These are phyloP conservation scores for Plasmodium fragile DNA, from an alignment of 169 alveolate genomes.

Conservation along the genomic window DNA sequence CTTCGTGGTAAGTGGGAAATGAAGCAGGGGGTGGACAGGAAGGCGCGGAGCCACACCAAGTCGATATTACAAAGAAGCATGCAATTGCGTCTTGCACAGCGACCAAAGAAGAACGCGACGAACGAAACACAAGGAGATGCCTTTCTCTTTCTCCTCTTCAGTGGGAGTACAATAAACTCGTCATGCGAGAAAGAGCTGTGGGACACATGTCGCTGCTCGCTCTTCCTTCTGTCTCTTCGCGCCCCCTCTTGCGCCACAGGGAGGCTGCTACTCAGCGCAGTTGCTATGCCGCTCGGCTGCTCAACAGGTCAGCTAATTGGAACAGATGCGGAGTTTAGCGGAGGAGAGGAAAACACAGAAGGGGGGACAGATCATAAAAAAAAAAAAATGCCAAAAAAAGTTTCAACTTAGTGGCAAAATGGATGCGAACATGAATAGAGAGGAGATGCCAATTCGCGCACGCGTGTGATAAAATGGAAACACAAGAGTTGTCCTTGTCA, in stretches of 20 bases:
- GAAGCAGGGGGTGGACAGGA: background rate
- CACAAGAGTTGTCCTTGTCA: background rate
- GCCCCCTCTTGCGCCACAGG: background rate
- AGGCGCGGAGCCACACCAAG: background rate
- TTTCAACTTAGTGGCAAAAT: background rate
- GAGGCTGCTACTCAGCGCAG: too few species aligned
- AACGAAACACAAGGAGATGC: background rate
- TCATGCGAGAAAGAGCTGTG: background rate
- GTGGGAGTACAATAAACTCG: background rate
- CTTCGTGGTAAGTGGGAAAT: background rate
- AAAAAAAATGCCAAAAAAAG: background rate
- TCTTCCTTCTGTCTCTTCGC: too few species aligned
- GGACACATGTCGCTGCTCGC: background rate
- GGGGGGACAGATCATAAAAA: background rate
- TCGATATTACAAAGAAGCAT: background rate
- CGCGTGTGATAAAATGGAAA: conserved; percentile 2
- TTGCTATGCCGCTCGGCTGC: background rate
- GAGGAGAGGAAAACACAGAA: background rate
- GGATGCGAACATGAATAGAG: background rate
- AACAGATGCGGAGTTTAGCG: background rate
- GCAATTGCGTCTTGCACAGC: background rate
- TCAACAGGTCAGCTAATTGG: background rate
- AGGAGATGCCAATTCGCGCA: background rate
- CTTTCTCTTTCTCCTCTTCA: background rate
- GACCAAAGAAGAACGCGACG: background rate